These are phyloP conservation scores for Globisporangium spinosum DNA, from an alignment of 352 stramenopile genomes.

Conservation along the genomic window DNA sequence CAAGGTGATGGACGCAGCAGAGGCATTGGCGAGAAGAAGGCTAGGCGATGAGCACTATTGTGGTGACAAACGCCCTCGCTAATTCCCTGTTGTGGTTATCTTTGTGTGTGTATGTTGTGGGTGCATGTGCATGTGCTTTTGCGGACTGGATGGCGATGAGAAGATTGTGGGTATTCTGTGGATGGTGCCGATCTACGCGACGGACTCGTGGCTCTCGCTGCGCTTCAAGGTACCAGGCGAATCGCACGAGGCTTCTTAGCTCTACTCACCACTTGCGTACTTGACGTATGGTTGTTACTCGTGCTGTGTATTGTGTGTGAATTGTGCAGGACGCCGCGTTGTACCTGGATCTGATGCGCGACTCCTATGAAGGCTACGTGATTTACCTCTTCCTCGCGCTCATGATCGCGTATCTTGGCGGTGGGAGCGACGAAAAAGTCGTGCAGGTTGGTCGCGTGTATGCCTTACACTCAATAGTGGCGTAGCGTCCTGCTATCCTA, in stretches of 20 bases:
- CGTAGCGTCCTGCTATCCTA: not conserved
- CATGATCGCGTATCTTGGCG: constrained; percentile 93
- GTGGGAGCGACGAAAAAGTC: constrained; percentile 88
- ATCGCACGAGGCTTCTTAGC: not conserved
- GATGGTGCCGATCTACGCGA: constrained; percentile 98
- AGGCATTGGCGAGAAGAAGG: not conserved
- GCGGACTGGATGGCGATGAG: not conserved
- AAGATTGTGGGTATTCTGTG: constrained; percentile 97
- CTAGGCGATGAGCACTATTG: not conserved
- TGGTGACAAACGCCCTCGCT: not conserved
- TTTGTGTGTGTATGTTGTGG: not conserved
- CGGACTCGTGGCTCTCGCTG: constrained; percentile 95
- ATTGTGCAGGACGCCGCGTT: constrained; percentile 52
- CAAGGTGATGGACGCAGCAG: constrained; percentile 67
- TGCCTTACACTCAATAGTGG: constrained; percentile 7
- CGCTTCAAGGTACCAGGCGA: constrained; percentile 84
- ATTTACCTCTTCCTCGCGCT: constrained; percentile 97
- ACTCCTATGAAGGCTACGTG: constrained; percentile 98
- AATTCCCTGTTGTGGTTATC: not conserved
- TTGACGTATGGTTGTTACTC: not conserved
- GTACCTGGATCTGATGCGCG: constrained; percentile 93
- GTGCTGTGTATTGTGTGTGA: not conserved
- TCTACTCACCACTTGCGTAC: not conserved
- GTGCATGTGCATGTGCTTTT: constrained; percentile 24
- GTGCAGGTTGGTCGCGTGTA: constrained; percentile 34